Base-by-base conservation (phyloP, 129 eudicot genomes). In the Kitagawia praeruptora region DNA sequence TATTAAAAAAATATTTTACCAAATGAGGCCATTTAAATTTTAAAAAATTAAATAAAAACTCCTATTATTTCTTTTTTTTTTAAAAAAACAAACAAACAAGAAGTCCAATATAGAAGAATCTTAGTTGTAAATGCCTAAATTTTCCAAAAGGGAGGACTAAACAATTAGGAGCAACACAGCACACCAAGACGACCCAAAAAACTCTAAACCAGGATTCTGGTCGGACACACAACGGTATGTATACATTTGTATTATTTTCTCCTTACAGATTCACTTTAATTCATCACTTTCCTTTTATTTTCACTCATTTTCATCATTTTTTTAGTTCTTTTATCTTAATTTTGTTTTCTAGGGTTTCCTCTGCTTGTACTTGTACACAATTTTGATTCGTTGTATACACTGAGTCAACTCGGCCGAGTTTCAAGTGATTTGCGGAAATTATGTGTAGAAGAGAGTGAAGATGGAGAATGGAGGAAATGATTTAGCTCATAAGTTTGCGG, bases 401-500 rank as follows among this genome's bases (percentile, higher is more conserved):
- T 9, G 66, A 58, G 66, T 58, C 66, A 58, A 58, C 66, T 58
- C 13, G 66, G 31, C 0, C 66, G 66, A 58, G 66, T n/a, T n/a
- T 3, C 14, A n/a, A 58, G 66, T 58, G 31, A 23, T 58, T 23
- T 23, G 66, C 2, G 11, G 66, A 23, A 21, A 23, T 23, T 23
- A 56, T 23, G 66, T 8, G 28, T 8, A 56, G 58, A 18, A 4
- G 18, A 0, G 0, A 56, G 66, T 67, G 42, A 15, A 81, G 86
- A 92, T 92, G 97, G 96, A 90, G 77, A 92, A 92, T 85, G 92
- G 87, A 74, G 96, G 78, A 64, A 86, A 79, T 54, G 82, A 81
- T 80, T 85, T 88, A 79, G 83, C 79, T 47, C 74, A 67, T 3
- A 76, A 83, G 82, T 84, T 92, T 21, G 86, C 89, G 69, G 85